These are phyloP conservation scores for Sporothrix luriei DNA, from an alignment of 2,329 filamentous ascomycete genomes.

Conservation along the genomic window DNA sequence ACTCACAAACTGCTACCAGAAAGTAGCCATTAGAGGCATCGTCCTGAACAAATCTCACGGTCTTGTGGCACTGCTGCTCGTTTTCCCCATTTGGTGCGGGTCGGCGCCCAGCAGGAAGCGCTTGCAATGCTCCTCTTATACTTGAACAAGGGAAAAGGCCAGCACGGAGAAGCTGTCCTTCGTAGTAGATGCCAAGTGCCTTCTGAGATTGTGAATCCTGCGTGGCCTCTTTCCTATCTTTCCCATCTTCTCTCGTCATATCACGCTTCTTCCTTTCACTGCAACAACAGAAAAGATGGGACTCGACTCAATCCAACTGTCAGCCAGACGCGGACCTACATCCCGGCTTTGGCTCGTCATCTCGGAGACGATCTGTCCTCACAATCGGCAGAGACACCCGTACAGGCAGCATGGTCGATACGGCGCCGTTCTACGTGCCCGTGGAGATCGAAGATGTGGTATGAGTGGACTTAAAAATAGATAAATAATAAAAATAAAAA, in stretches of 20 bases:
- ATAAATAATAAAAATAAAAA: too few species aligned
- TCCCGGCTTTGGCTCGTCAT: neutral
- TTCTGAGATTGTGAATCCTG: too few species aligned
- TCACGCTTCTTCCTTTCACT: too few species aligned
- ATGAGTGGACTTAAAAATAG: too few species aligned
- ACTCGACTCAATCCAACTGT: too few species aligned
- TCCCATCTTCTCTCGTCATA: neutral
- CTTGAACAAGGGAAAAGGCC: neutral
- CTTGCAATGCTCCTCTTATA: conserved; percentile 92
- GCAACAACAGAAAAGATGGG: too few species aligned
- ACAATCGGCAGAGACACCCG: neutral
- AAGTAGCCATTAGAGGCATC: neutral
- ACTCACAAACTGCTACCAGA: neutral
- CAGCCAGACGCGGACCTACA: neutral
- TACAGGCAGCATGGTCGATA: neutral
- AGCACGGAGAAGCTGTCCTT: conserved; percentile 24
- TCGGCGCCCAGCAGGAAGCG: conserved; percentile 87
- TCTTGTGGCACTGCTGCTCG: neutral
- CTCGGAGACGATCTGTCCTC: conserved; percentile 1
- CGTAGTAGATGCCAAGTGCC: neutral
- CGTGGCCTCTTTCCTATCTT: neutral
- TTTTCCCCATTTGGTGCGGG: conserved; percentile 50
- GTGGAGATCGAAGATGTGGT: too few species aligned
- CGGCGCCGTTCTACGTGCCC: neutral
- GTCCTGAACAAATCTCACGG: neutral